A percentile compares a stretch with the other conserved stretches of the same genome.
phyloP scores from a whole-genome alignment of 2,329 filamentous ascomycete species.

The Pseudopyricularia cyperi region DNA sequence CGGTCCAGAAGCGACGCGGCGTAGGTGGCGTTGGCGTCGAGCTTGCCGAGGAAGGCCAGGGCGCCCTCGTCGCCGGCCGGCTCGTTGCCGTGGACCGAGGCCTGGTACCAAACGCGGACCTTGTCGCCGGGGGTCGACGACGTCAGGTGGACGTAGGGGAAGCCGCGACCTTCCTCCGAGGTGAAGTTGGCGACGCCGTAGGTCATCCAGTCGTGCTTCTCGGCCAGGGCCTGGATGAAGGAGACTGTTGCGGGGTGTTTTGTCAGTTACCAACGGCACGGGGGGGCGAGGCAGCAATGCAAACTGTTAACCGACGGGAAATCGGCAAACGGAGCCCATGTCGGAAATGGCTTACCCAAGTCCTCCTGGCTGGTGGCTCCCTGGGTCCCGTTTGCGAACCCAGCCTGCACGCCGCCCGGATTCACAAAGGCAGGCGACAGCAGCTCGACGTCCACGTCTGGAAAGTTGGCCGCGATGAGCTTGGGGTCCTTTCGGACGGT shows the following conservation, averaged over 20 bases:
- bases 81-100: slow-evolving; percentile 1
- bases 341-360: background rate
- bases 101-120: slow-evolving; percentile 2
- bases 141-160: background rate
- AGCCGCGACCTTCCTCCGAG: background rate
- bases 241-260: background rate
- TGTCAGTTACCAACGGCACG: too few relatives aligned
- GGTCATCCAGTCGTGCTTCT: slow-evolving; percentile 1
- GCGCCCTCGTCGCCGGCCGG: slow-evolving; percentile 1
- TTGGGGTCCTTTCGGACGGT: background rate
- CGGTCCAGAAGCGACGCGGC: background rate
- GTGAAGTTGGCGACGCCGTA: background rate
- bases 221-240: background rate
- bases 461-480: background rate
- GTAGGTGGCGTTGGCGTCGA: background rate
- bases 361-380: background rate
- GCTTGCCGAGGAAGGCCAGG: background rate
- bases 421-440: background rate
- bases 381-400: background rate
- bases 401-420: background rate
- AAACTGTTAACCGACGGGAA: too few relatives aligned
- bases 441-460: background rate
- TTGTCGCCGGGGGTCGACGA: background rate
- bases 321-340: too few relatives aligned
- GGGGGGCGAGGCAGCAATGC: too few relatives aligned